These are phyloP conservation scores for Salix arbutifolia DNA, from an alignment of 345 rosid species.

Conservation along the genomic window DNA sequence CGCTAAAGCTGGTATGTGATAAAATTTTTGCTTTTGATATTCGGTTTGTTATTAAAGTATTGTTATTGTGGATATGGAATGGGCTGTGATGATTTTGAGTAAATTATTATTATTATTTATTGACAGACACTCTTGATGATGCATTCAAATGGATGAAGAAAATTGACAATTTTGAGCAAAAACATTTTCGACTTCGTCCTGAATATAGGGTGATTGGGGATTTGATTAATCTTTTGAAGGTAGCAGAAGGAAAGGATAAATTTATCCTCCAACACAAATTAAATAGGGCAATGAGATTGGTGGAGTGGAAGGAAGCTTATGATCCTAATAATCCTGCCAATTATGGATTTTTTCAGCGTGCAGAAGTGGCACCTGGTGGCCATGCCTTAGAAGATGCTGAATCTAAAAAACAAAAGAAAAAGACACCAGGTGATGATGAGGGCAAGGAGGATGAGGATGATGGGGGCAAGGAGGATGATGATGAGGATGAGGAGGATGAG, in stretches of 20 bases:
- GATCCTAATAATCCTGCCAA: constrained; percentile 84
- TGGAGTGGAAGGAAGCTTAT: constrained; percentile 81
- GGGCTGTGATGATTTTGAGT: background rate
- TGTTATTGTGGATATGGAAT: background rate
- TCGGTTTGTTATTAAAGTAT: background rate
- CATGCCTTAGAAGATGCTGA: constrained; percentile 32
- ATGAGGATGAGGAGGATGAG: constrained; percentile 64
- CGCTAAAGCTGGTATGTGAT: constrained; percentile 40
- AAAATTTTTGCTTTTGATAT: background rate
- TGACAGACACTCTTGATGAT: constrained; percentile 70
- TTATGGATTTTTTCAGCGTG: constrained; percentile 58
- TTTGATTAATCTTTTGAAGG: constrained; percentile 69
- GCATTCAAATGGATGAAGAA: constrained; percentile 69
- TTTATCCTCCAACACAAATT: constrained; percentile 81
- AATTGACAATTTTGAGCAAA: constrained; percentile 77
- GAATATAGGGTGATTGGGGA: constrained; percentile 93
- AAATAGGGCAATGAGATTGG: constrained; percentile 80
- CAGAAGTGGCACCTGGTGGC: constrained; percentile 36
- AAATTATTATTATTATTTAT: background rate
- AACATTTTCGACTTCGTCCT: constrained; percentile 63
- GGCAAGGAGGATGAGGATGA: constrained; percentile 80
- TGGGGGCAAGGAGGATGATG: constrained; percentile 65
- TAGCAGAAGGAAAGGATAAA: constrained; percentile 83
- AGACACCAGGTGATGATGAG: constrained; percentile 41
- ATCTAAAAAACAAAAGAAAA: constrained; percentile 34